Base-by-base conservation (phyloP, 2,329 filamentous ascomycete species). In the Aspergillus sp. region DNA sequence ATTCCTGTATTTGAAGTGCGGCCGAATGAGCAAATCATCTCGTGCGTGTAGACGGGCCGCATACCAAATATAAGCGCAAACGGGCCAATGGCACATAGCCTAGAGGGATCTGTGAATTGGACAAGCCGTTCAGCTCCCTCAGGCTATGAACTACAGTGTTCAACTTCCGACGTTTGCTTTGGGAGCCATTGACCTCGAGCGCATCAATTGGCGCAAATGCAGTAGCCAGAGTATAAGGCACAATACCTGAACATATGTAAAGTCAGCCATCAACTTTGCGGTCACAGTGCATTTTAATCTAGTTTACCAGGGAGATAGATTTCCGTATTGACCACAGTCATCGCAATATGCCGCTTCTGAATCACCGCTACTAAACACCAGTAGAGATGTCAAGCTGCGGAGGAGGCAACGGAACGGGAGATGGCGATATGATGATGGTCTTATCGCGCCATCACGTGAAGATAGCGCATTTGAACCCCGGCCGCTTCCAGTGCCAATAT, bases 31-130 rank as follows among this genome's bases (percentile, higher is more conserved):
- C 26, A 12, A 39, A 42, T 18, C 32, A 61, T 22, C 14, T 16
- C 18, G 32, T 36, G 32, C 26, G 31, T 29, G 45, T 6, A 10
- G 29, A 46, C 57, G 7, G 22, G n/a, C 22, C 55, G 36, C 65
- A 65, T 66, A 77, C 75, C 59, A 77, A 58, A 54, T 65, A 64
- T 57, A 77, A 53, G 53, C 59, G 49, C 51, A 73, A 62, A 16
- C 71, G 69, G 55, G 64, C 67, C 31, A 77, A 60, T 45, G 73
- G 69, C 52, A 77, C 71, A 58, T 75, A 74, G 0, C 70, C 71
- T 31, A 58, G n/a, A 49, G 70, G 70, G 6, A 64, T 58, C 50
- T 65, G 54, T 36, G 56, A 57, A 3, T 51, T 26, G 6, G 66
- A 65, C 6, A 67, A 16, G 1, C 67, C 65, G 49, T 63, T 57